These are phyloP conservation scores for Aspergillus tamarii DNA, from an alignment of 2,329 filamentous ascomycete genomes.

Conservation along the genomic window DNA sequence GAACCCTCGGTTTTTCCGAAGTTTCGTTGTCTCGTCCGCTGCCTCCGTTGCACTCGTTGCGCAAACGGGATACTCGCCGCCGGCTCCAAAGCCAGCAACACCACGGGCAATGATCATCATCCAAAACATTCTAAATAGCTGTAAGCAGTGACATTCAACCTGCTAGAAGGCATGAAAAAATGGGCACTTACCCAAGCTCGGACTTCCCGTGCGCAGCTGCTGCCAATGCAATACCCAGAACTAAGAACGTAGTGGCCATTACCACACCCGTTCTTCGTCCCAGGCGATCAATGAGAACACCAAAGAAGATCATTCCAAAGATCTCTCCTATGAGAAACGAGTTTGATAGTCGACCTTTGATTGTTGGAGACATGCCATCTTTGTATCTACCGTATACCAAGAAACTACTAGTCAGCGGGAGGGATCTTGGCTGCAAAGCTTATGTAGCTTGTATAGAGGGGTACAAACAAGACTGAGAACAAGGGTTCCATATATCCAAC, in stretches of 20 bases:
- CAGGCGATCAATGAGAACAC: constrained; percentile 53
- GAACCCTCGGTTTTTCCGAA: constrained; percentile 29
- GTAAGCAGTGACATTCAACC: not conserved
- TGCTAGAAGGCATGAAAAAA: too few species aligned
- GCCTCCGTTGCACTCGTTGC: constrained; percentile 30
- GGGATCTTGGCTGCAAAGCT: constrained; percentile 11
- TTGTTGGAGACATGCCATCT: constrained; percentile 36
- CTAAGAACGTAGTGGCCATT: constrained; percentile 51
- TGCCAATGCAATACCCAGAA: constrained; percentile 52
- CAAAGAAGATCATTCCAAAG: constrained; percentile 60
- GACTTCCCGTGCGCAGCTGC: constrained; percentile 49
- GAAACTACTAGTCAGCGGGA: constrained; percentile 5
- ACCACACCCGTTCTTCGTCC: constrained; percentile 56
- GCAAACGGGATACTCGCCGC: constrained; percentile 41
- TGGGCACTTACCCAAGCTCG: constrained; percentile 31
- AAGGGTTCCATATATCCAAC: constrained; percentile 42
- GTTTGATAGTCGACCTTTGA: constrained; percentile 58
- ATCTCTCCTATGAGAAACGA: constrained; percentile 61
- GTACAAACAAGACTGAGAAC: constrained; percentile 33
- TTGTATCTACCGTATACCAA: constrained; percentile 28
- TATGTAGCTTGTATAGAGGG: not conserved
- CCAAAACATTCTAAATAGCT: constrained; percentile 47
- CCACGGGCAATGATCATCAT: constrained; percentile 49
- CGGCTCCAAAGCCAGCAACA: constrained; percentile 43
- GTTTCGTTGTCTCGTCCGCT: constrained; percentile 26